Evolutionary conservation across 2,329 filamentous ascomycete genomes (phyloP).

Genomic region (Pseudocercospora eumusae): DNA sequence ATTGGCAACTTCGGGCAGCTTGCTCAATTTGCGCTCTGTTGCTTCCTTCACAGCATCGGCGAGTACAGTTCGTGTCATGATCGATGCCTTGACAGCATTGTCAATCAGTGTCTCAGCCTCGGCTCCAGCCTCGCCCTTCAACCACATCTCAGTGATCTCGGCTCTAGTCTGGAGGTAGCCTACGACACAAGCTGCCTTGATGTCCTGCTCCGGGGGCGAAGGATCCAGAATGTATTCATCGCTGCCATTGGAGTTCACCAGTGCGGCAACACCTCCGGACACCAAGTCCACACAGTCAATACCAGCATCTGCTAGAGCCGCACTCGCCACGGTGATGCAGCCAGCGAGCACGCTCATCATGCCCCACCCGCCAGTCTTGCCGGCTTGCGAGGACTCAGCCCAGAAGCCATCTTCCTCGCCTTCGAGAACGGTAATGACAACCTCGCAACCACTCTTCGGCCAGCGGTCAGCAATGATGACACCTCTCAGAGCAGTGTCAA

Average conservation of each 20-base stretch:
- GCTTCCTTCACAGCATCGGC: conserved; percentile 63
- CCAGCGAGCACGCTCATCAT: conserved; percentile 89
- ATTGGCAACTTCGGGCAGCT: conserved; percentile 10
- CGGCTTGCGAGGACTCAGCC: conserved; percentile 51
- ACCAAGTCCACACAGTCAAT: conserved; percentile 95
- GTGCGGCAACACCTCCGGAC: conserved; percentile 81
- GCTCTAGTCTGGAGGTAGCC: conserved; percentile 84
- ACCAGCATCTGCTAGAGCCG: conserved; percentile 88
- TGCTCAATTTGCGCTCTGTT: conserved; percentile 42
- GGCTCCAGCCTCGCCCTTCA: conserved; percentile 68
- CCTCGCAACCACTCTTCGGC: conserved; percentile 98
- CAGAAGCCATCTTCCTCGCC: conserved; percentile 80
- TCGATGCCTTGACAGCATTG: conserved; percentile 63
- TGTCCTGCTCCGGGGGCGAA: conserved; percentile 70
- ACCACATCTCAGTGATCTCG: conserved; percentile 92
- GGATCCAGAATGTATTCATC: conserved; percentile 71
- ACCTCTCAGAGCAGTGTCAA: conserved; percentile 86
- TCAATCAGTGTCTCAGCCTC: conserved; percentile 60
- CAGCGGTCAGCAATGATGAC: conserved; percentile 90
- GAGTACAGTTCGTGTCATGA: conserved; percentile 60
- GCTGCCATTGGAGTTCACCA: conserved; percentile 54
- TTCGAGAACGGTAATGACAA: conserved; percentile 89
- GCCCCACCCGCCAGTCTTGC: conserved; percentile 65
- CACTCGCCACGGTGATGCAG: conserved; percentile 90
- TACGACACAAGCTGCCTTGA: conserved; percentile 83